Base-by-base conservation (phyloP, 2,329 filamentous ascomycete genomes). In the Penicillium aurantiogriseum region DNA sequence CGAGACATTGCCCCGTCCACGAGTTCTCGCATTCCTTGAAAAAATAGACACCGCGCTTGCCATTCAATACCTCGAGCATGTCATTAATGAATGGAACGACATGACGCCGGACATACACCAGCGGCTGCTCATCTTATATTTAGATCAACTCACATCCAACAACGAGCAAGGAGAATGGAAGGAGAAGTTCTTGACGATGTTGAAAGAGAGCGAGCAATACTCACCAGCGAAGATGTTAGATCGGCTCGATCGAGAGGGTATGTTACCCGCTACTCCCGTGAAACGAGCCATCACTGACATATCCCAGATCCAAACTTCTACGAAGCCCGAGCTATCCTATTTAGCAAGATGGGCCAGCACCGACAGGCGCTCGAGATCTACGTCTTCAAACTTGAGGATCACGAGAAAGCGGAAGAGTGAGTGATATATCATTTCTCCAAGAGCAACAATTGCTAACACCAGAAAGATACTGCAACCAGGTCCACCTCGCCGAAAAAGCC, bases 311-410 rank as follows among this genome's bases (percentile, higher is more conserved):
- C 92, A 0, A 81, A 85, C 3, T 97, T 97, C 68, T 96, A 89
- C 73, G 93, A 97, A 72, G 87, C 91, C 2, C 87, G 93, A 60
- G 94, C 94, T 7, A 88, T 97, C 44, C 88, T 97, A 21, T 84
- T 97, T 39, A 92, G 91, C 74, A 95, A 94, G 66, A 96, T 97
- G 90, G 91, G 91, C 7, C 89, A 93, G 67, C 92, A 99, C 77
- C 92, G 91, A 71, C 92, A 97, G 75, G 94, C 94, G 0, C 79
- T 99, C n/a, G 89, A 94, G 71, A 96, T 99, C 51, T 99, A 96
- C 72, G 93, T 97, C 29, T 99, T 97, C 77, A 94, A 93, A 73
- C 85, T 99, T 73, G 80, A 89, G 64, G 88, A 96, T 72, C 93
- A 90, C 61, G 80, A 79, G 13, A 97, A 96, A 75, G 94, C 94